phyloP scores from a whole-genome alignment of 192 early-diverging fungal species.

The Coemansia guatemalensis region DNA sequence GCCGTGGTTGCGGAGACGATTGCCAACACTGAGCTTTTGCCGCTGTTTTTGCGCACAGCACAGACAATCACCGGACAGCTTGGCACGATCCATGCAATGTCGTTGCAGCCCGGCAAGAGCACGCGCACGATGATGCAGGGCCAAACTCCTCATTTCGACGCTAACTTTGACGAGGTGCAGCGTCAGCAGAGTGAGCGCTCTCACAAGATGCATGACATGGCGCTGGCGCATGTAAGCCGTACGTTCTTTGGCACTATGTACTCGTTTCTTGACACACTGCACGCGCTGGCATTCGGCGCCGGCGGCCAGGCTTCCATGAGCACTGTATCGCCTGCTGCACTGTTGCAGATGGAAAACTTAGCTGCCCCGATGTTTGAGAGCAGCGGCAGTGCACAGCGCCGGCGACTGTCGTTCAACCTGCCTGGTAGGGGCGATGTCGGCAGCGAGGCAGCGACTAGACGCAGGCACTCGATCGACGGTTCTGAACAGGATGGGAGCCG shows the following conservation, averaged over 20 bases:
- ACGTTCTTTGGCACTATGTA: constrained; percentile 73
- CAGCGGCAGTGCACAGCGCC: constrained; percentile 26
- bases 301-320: not conserved
- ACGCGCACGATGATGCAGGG: constrained; percentile 40
- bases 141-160: constrained; percentile 45
- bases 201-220: constrained; percentile 56
- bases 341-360: not conserved
- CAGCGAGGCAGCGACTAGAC: constrained; percentile 2
- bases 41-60: constrained; percentile 46
- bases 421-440: constrained; percentile 16
- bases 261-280: constrained; percentile 80
- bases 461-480: constrained; percentile 30
- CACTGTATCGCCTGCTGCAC: not conserved
- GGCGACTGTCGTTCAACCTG: constrained; percentile 41
- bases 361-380: not conserved
- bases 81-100: constrained; percentile 36
- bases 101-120: constrained; percentile 47
- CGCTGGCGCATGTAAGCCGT: constrained; percentile 53
- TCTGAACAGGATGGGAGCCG: constrained; percentile 12
- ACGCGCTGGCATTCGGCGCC: constrained; percentile 57
- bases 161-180: constrained; percentile 46
- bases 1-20: constrained; percentile 31
- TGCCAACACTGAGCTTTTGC: constrained; percentile 51
- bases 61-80: constrained; percentile 43
- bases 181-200: constrained; percentile 50